Base-by-base conservation (phyloP, 441 rosid species). In the Populus hybrid region DNA sequence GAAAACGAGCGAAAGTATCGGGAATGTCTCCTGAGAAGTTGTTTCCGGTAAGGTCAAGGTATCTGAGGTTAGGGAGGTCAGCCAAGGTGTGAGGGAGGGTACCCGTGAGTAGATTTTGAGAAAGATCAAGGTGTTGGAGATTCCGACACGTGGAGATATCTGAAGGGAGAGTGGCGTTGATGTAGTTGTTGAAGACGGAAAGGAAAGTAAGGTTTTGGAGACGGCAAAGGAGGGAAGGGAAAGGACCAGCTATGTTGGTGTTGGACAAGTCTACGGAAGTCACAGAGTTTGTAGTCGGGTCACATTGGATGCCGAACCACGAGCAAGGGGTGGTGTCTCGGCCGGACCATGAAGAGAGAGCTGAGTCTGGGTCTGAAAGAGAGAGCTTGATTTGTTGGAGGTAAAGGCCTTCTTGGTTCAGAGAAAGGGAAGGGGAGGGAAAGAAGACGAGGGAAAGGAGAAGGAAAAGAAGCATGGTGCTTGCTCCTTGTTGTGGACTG, bases 1-100 rank as follows among this genome's bases (percentile, higher is more conserved):
- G 86, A 69, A 96, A 96, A 32, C 76, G 70, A 0, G 90, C 96
- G 57, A 90, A 92, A 34, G 91, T 84, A 34, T 76, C 87, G 19
- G 99, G 98, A 76, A 96, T 87, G 8, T 87, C 88, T 4, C 98
- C 99, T 68, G 99, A 94, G 82, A 96, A 88, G 82, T 91, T 96
- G 80, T 96, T 94, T 0, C 88, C 96, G 7, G 98, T 84, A 12
- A 96, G 84, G 82, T 94, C 97, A n/a, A 96, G 88, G 76, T 78
- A 80, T 3, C 75, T 81, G 21, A 96, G 85, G 42, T 71, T 46
- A 7, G 90, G 84, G 1, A 96, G 87, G 67, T 89, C 88, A 0
- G 95, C 83, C 6, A 96, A 79, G 6, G 92, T 81, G 72, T 53
- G 59, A 0, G 98, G 91, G 16, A 96, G 87, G 8, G 85, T 28